Conservation (phyloP, 495 filamentous ascomycete genomes). For the Bombardia bombarda region DNA sequence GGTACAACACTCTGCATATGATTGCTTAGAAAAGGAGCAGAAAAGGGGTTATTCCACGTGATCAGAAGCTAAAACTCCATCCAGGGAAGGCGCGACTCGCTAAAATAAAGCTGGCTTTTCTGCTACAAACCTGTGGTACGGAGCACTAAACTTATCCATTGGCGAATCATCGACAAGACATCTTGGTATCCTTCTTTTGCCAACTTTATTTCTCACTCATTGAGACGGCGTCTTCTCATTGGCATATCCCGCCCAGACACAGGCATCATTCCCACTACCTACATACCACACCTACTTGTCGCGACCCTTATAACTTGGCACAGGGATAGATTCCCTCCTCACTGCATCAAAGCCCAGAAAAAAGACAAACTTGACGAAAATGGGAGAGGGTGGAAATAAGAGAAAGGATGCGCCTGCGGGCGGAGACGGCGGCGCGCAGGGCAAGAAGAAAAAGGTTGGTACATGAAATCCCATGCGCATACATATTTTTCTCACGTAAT, state of each 20-base stretch:
- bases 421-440: constrained; percentile 1
- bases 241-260: not conserved
- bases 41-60: constrained; percentile 7
- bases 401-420: constrained; percentile 18
- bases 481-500: not conserved
- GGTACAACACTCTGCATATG: no score
- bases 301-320: no score
- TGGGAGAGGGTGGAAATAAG: constrained; percentile 15
- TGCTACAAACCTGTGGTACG: no score
- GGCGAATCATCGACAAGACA: not conserved
- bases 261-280: not conserved
- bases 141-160: not conserved
- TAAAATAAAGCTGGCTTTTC: no score
- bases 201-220: not conserved
- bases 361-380: constrained; percentile 1
- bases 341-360: no score
- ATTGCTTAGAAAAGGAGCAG: constrained; percentile 1
- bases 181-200: not conserved
- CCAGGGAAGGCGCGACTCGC: no score
- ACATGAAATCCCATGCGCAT: no score
- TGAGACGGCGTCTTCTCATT: not conserved
- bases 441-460: constrained; percentile 28
- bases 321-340: no score
- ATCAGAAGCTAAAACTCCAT: not conserved
- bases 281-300: no score